Evolutionary conservation across 2,329 filamentous ascomycete species (phyloP), one percentile per base, ranked within the genome.

Genomic region (Salinomyces thailandicus): DNA sequence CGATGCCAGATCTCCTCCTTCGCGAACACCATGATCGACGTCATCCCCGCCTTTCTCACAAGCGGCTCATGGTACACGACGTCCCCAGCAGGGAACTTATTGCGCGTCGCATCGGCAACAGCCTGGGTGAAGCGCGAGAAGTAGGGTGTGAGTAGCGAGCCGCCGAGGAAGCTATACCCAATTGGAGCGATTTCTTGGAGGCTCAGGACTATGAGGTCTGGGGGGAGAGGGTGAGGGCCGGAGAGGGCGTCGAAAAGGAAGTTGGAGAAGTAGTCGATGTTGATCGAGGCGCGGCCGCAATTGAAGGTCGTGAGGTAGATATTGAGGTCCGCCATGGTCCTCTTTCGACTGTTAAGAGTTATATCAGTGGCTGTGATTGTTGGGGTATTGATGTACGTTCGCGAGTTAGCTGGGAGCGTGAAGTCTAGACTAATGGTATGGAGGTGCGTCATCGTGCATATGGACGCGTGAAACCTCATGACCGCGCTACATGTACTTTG

Each of bases 131-230:
- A 80, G 18, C 73, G 72, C 38, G 76, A 66, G 49, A 91, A 77
- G 59, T 93, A 96, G 0, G 81, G 77, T 17, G 69, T 69, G 22
- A 96, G 64, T 47, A 83, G 82, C 14, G 82, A 80, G 24, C 83
- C 81, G 18, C 89, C 89, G 31, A 95, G 79, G 58, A 96, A 93
- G 16, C 83, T 77, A 53, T 85, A 77, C 35, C 80, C 73, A 33
- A 96, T 72, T 1, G 91, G 91, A 7, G 87, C 82, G 43, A 95
- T 71, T 62, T 98, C 91, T 61, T 98, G 87, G 13, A 98, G 72
- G 12, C 70, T 75, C 41, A 84, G 62, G 39, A 79, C 73, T 42
- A 85, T 62, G 26, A 84, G 58, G 45, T 81, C 77, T 3, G 69
- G 86, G 4, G 85, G 67, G 58, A 80, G 57, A 33, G 46, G 30